phyloP scores from a whole-genome alignment of 2,329 filamentous ascomycete genomes.

The Penicillium sp. region DNA sequence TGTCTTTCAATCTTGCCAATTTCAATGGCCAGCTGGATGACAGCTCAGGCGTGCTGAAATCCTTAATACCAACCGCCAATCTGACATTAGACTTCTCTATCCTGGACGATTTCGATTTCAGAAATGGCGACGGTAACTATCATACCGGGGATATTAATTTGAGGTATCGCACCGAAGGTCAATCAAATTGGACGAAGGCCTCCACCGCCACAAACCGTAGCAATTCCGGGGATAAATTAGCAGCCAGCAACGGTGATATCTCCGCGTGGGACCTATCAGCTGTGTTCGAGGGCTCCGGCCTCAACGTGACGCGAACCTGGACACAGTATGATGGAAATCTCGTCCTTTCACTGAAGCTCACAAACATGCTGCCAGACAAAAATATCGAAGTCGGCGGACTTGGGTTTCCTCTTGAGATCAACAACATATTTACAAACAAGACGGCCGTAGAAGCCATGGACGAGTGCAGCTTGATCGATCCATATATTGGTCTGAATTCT shows the following conservation, averaged over 20 bases:
- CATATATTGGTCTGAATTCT: conserved; percentile 58
- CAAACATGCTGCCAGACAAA: conserved; percentile 38
- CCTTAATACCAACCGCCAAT: conserved; percentile 40
- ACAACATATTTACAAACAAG: conserved; percentile 58
- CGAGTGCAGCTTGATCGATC: conserved; percentile 55
- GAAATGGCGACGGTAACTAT: conserved; percentile 52
- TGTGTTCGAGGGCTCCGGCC: conserved; percentile 41
- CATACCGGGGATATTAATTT: conserved; percentile 58
- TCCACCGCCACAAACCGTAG: conserved; percentile 45
- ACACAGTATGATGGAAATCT: conserved; percentile 47
- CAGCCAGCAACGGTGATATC: conserved; percentile 16
- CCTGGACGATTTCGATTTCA: conserved; percentile 46
- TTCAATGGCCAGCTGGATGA: neutral
- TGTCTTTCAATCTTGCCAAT: neutral
- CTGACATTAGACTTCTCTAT: conserved; percentile 54
- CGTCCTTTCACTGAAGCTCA: conserved; percentile 50
- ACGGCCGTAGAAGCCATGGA: conserved; percentile 46
- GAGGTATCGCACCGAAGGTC: conserved; percentile 46
- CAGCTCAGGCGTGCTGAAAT: conserved; percentile 34
- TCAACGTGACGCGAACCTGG: conserved; percentile 54
- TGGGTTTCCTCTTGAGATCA: conserved; percentile 58
- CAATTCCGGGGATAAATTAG: conserved; percentile 34
- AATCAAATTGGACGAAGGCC: conserved; percentile 42
- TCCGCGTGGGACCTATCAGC: conserved; percentile 29
- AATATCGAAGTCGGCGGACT: conserved; percentile 54